These are phyloP conservation scores for Xylariaceae sp. DNA, from an alignment of 2,329 filamentous ascomycete species.

Conservation along the genomic window DNA sequence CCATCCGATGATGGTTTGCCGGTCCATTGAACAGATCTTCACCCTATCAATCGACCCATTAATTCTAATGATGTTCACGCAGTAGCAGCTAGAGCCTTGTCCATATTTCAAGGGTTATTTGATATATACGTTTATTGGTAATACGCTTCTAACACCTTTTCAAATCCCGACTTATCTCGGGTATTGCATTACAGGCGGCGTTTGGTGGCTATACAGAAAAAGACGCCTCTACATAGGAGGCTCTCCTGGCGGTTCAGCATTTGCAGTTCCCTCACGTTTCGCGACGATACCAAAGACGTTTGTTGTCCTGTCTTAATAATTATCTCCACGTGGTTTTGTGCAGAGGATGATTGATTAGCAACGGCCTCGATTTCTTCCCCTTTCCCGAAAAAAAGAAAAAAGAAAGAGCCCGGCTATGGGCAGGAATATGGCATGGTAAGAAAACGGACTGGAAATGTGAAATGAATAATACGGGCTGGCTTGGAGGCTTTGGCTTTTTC, in stretches of 20 bases:
- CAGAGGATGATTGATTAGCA: conserved; percentile 13
- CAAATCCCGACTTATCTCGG: conserved; percentile 15
- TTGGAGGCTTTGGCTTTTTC: conserved; percentile 6
- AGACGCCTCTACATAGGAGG: conserved; percentile 27
- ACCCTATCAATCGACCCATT: conserved; percentile 22
- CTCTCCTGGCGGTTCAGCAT: conserved; percentile 25
- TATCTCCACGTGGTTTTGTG: conserved; percentile 20
- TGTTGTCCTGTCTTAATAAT: conserved; percentile 30
- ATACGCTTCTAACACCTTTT: conserved; percentile 28
- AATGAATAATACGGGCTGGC: neutral
- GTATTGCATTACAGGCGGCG: conserved; percentile 35
- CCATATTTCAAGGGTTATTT: conserved; percentile 13
- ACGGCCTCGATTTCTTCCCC: conserved; percentile 11
- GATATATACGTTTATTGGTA: conserved; percentile 34
- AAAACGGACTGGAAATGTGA: conserved; percentile 17
- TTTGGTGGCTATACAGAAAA: conserved; percentile 37
- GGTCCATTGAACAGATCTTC: neutral
- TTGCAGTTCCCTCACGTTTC: conserved; percentile 30
- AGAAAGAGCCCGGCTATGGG: conserved; percentile 23
- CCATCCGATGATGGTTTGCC: conserved; percentile 6
- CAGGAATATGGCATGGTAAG: conserved; percentile 19
- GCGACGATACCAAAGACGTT: conserved; percentile 36
- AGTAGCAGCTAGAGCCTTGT: conserved; percentile 20
- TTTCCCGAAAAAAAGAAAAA: neutral
- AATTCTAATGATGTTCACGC: conserved; percentile 27